phyloP scores from a whole-genome alignment of 805 yeast species.

The Diddensiella transvaalensis region DNA sequence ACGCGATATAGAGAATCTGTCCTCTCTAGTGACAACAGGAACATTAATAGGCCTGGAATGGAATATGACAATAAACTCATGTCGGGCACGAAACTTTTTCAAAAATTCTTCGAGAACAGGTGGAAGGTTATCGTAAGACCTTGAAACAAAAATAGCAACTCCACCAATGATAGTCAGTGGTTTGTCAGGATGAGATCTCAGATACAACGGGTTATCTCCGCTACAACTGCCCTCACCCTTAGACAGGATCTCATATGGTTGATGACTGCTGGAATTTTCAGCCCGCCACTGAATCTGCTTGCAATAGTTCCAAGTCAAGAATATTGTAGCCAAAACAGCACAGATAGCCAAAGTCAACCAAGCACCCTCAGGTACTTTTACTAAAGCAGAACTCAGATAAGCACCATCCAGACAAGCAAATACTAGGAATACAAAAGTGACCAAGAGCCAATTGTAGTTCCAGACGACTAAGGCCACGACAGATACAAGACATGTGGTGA shows the following conservation, averaged over 20 bases:
- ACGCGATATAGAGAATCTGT: slow-evolving; percentile 9
- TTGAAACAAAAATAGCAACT: slow-evolving; percentile 8
- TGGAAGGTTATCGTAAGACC: slow-evolving; percentile 9
- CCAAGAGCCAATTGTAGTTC: slow-evolving; percentile 36
- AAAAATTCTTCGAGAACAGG: slow-evolving; percentile 11
- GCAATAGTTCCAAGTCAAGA: slow-evolving; percentile 9
- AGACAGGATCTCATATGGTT: slow-evolving; percentile 1
- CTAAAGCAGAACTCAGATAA: slow-evolving; percentile 46
- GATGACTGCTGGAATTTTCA: slow-evolving; percentile 1
- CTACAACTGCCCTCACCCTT: neutral
- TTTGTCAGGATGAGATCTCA: slow-evolving; percentile 3
- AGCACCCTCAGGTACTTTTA: slow-evolving; percentile 56
- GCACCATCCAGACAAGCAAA: slow-evolving; percentile 48
- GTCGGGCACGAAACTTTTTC: slow-evolving; percentile 14
- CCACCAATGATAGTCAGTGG: slow-evolving; percentile 7
- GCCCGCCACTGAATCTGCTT: slow-evolving; percentile 13
- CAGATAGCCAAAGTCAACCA: slow-evolving; percentile 49
- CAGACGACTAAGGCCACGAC: slow-evolving; percentile 47
- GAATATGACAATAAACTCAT: slow-evolving; percentile 12
- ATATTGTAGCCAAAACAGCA: slow-evolving; percentile 5
- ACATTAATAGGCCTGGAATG: slow-evolving; percentile 11
- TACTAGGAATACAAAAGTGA: slow-evolving; percentile 35
- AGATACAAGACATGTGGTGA: slow-evolving; percentile 47
- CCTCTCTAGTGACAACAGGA: slow-evolving; percentile 11
- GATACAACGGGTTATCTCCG: slow-evolving; percentile 3